phyloP scores from a whole-genome alignment of 1,139 yeast species.

The Kodamaea derodonti region DNA sequence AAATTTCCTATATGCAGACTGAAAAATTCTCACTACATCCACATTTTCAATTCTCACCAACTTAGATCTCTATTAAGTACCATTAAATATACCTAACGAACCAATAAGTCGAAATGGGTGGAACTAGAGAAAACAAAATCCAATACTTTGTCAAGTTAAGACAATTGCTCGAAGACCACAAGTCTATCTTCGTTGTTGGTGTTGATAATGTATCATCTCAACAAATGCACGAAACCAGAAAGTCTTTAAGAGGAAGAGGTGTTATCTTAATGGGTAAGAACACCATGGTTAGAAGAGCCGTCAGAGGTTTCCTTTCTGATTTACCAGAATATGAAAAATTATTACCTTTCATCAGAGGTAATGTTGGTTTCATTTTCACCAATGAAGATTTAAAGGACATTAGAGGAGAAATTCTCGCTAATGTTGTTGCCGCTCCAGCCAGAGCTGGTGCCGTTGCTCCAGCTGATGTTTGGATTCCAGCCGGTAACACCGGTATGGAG shows the following conservation, averaged over 20 bases:
- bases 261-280: slow-evolving; percentile 99
- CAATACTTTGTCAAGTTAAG: slow-evolving; percentile 95
- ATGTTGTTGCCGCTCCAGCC: slow-evolving; percentile 99
- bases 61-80: slow-evolving; percentile 26
- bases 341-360: slow-evolving; percentile 93
- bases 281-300: slow-evolving; percentile 99
- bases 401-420: slow-evolving; percentile 81
- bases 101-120: slow-evolving; percentile 96
- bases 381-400: slow-evolving; percentile 87
- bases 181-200: slow-evolving; percentile 97
- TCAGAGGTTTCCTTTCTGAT: slow-evolving; percentile 91
- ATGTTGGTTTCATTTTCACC: slow-evolving; percentile 99
- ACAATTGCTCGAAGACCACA: slow-evolving; percentile 93
- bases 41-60: not conserved
- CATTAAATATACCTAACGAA: slow-evolving; percentile 86
- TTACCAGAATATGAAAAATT: slow-evolving; percentile 95
- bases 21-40: slow-evolving; percentile 4
- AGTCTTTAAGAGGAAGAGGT: slow-evolving; percentile 90
- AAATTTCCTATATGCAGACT: not conserved
- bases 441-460: slow-evolving; percentile 99
- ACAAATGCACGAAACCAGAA: slow-evolving; percentile 99
- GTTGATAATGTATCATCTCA: slow-evolving; percentile 99
- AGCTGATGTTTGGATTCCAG: slow-evolving; percentile 94
- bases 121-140: slow-evolving; percentile 95
- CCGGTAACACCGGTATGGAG: slow-evolving; percentile 99